Conservation (phyloP, 2,329 filamentous ascomycete genomes). For the Thelonectria discophora region DNA sequence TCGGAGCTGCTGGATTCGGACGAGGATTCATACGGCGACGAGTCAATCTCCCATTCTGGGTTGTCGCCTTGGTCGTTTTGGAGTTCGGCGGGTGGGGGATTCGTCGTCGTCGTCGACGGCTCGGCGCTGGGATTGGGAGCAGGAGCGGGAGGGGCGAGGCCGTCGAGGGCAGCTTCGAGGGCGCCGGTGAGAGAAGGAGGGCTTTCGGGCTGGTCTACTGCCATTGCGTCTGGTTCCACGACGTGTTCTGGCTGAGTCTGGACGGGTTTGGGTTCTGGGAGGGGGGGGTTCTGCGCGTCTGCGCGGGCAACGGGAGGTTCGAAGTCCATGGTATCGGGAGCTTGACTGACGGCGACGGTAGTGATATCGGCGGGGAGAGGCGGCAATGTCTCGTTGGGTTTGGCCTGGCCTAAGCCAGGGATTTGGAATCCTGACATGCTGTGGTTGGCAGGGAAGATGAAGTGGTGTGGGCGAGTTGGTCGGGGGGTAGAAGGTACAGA, state of each 20-base stretch:
- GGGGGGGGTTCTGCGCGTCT: slow-evolving; percentile 14
- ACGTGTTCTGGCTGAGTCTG: slow-evolving; percentile 17
- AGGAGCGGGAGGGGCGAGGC: slow-evolving; percentile 44
- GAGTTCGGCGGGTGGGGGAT: slow-evolving; percentile 33
- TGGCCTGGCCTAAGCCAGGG: slow-evolving; percentile 54
- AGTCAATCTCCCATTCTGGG: slow-evolving; percentile 87
- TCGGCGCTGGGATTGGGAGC: slow-evolving; percentile 36
- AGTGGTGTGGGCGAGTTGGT: slow-evolving; percentile 3
- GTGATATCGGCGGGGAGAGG: slow-evolving; percentile 48
- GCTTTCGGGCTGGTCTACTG: slow-evolving; percentile 47
- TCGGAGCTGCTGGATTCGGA: slow-evolving; percentile 66
- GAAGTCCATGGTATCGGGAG: slow-evolving; percentile 32
- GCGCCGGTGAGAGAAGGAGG: slow-evolving; percentile 53
- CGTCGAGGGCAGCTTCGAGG: slow-evolving; percentile 55
- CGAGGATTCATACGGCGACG: slow-evolving; percentile 77
- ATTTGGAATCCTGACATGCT: slow-evolving; percentile 55
- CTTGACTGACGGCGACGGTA: slow-evolving; percentile 43
- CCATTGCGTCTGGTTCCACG: slow-evolving; percentile 48
- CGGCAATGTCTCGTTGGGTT: slow-evolving; percentile 53
- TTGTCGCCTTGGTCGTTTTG: slow-evolving; percentile 54
- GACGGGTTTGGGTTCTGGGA: slow-evolving; percentile 15
- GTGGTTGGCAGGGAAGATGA: neutral
- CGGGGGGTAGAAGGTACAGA: neutral
- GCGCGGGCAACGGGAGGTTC: slow-evolving; percentile 10
- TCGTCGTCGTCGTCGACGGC: slow-evolving; percentile 29